These are phyloP conservation scores for Protostelium mycophagum DNA, from an alignment of 78 protist genomes.

Conservation along the genomic window DNA sequence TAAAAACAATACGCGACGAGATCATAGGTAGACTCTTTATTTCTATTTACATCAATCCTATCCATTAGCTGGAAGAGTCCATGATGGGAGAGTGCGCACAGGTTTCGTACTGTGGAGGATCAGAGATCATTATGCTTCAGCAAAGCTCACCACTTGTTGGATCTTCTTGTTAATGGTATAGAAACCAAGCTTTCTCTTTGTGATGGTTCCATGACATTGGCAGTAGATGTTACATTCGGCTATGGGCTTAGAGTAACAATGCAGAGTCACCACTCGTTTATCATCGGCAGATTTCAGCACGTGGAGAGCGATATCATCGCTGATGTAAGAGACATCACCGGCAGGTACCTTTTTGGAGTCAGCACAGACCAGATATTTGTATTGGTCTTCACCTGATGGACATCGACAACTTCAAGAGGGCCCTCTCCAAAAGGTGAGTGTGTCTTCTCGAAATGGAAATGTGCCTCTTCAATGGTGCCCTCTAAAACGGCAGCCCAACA, in stretches of 20 bases:
- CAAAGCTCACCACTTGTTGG: not conserved
- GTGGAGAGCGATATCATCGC: slow-evolving; percentile 58
- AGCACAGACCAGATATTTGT: no score
- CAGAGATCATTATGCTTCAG: not conserved
- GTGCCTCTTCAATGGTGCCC: slow-evolving; percentile 47
- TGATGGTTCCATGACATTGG: slow-evolving; percentile 34
- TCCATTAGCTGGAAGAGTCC: no score
- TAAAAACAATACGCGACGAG: no score
- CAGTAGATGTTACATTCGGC: slow-evolving; percentile 57
- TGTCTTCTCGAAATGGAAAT: slow-evolving; percentile 24
- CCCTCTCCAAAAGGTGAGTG: slow-evolving; percentile 33
- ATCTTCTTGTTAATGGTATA: slow-evolving; percentile 7
- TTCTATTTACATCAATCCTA: not conserved
- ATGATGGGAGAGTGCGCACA: not conserved
- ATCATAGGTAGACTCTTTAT: no score
- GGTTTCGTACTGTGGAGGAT: not conserved
- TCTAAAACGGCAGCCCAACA: slow-evolving; percentile 58
- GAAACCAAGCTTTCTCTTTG: slow-evolving; percentile 42
- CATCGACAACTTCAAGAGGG: slow-evolving; percentile 6
- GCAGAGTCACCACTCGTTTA: slow-evolving; percentile 32
- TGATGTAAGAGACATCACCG: slow-evolving; percentile 59
- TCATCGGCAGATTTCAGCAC: slow-evolving; percentile 15
- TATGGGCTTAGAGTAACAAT: slow-evolving; percentile 56
- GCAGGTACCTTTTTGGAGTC: no score
- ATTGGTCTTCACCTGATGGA: no score